Evolutionary conservation across 1,284 basidiomycete genomes (phyloP), one percentile per base, ranked within the genome.

Genomic region (Cystobasidiaceae sp.): DNA sequence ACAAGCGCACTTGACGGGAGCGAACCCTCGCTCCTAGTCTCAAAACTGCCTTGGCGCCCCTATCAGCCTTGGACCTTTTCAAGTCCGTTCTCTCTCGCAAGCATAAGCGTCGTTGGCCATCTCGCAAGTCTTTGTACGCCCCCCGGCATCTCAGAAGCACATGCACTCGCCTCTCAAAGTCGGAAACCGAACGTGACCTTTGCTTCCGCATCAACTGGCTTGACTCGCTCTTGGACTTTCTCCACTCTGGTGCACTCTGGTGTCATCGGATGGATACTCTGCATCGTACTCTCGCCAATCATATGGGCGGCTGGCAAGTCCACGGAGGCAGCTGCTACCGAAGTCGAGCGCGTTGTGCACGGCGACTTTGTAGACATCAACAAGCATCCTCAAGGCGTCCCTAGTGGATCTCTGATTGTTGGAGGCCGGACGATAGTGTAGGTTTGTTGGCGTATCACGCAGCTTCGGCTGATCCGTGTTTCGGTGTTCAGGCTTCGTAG

Each of bases 261-360:
- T n/a, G n/a, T n/a, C n/a, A n/a, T n/a, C n/a, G 61, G 52, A 8
- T 56, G 51, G 61, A 30, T 28, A 8, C 19, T 48, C n/a, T 17
- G 30, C 19, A 8, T 48, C 15, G 25, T 46, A 11, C 41, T 64
- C 7, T 45, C 41, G 17, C 61, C 61, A 27, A 32, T 64, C n/a
- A 48, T 64, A 39, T 64, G 44, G 39, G 51, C 50, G 7, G n/a
- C 39, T 28, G 51, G 61, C 23, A 64, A 56, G n/a, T 54, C 49
- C 17, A 56, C 46, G 30, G 30, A 39, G 25, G 52, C 55, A 19
- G 46, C 46, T 27, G 56, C 51, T 11, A 64, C 30, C 34, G 61
- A 49, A 17, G 51, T 64, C 2, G 61, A 64, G 32, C 27, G 52
- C 21, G 51, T 30, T 30, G 49, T 64, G n/a, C 61, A 64, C 41